Conservation (phyloP, 768 basidiomycete genomes). For the Pilatotrama ljubarskyi region DNA sequence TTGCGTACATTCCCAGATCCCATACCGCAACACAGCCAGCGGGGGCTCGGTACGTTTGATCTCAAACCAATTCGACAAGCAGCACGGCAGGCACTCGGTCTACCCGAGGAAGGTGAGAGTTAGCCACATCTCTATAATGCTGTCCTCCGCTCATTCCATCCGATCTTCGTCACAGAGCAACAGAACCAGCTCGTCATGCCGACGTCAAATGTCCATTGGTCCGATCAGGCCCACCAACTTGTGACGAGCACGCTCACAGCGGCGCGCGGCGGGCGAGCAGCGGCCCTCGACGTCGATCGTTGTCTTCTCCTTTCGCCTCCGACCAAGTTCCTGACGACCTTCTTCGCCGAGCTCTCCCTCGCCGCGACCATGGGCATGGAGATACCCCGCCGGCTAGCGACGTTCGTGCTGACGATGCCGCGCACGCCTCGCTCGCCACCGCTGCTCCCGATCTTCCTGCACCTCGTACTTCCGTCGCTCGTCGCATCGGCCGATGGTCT, state of each 20-base stretch:
- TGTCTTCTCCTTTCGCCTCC: conserved; percentile 62
- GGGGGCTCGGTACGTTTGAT: conserved; percentile 28
- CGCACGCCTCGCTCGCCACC: conserved; percentile 54
- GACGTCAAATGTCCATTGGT: conserved; percentile 31
- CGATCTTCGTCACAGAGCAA: not conserved
- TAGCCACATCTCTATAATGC: not conserved
- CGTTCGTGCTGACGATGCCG: conserved; percentile 67
- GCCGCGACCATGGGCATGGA: conserved; percentile 58
- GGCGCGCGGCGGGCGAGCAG: conserved; percentile 62
- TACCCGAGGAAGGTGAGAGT: conserved; percentile 23
- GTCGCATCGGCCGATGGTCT: conserved; percentile 57
- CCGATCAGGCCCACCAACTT: conserved; percentile 55
- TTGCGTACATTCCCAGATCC: conserved; percentile 45
- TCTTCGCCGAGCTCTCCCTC: conserved; percentile 67
- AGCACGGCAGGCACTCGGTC: conserved; percentile 41
- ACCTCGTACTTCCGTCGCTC: conserved; percentile 63
- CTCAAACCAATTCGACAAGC: conserved; percentile 36
- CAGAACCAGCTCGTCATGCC: conserved; percentile 1
- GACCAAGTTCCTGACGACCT: conserved; percentile 57
- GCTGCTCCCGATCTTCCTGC: conserved; percentile 72
- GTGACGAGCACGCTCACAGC: conserved; percentile 57
- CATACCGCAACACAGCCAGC: conserved; percentile 28
- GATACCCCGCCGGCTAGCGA: conserved; percentile 61
- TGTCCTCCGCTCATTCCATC: not conserved
- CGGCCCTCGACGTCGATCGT: conserved; percentile 63